Conservation (phyloP, 1,284 basidiomycete genomes). For the Fistulinella staudtii region DNA sequence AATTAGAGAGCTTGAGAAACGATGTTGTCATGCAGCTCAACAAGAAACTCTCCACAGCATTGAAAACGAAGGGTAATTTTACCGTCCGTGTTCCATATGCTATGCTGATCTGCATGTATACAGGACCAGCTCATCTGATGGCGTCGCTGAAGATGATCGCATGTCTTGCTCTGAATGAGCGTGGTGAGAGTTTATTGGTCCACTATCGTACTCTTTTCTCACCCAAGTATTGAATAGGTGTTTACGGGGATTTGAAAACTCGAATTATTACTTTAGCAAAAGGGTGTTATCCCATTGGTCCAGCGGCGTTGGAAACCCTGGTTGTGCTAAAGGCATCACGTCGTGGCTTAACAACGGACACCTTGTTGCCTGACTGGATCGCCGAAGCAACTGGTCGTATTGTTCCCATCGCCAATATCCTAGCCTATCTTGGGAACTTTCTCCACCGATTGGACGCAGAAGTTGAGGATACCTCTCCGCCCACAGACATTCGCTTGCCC, state of each 20-base stretch:
- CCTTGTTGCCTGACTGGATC: not conserved
- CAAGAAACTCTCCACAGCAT: not conserved
- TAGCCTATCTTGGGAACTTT: conserved; percentile 4
- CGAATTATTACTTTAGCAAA: not conserved
- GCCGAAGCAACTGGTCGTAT: not conserved
- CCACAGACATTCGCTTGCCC: too few species aligned
- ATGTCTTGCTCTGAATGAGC: not conserved
- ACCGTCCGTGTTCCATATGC: not conserved
- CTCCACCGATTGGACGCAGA: conserved; percentile 12
- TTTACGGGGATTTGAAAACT: not conserved
- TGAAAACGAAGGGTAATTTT: conserved; percentile 6
- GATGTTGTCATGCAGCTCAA: not conserved
- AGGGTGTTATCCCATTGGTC: not conserved
- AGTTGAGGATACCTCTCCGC: not conserved
- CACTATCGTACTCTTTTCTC: too few species aligned
- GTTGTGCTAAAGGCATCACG: not conserved
- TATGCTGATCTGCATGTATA: not conserved
- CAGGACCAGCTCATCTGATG: conserved; percentile 4
- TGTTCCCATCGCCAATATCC: conserved; percentile 2
- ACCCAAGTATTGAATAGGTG: not conserved
- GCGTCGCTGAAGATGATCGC: conserved; percentile 6
- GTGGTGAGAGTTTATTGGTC: too few species aligned
- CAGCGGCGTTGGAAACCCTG: conserved; percentile 4
- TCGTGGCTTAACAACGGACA: not conserved
- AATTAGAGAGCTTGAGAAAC: not conserved